Evolutionary conservation across 2,329 filamentous ascomycete genomes (phyloP).

Genomic region (Aureobasidium pullulans): DNA sequence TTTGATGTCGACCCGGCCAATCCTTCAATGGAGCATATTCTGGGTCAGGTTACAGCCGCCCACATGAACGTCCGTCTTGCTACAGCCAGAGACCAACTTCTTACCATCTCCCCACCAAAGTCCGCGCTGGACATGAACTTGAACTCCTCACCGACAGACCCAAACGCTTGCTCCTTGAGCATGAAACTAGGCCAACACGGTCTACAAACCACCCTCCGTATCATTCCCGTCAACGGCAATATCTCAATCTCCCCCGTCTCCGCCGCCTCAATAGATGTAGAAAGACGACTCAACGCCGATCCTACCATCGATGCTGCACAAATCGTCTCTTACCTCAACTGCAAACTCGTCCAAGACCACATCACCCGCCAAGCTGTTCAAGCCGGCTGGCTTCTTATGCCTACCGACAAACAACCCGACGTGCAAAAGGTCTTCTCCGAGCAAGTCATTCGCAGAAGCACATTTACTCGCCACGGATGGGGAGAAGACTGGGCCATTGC

Average conservation of each 20-base stretch:
- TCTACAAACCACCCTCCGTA: constrained; percentile 49
- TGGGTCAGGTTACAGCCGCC: constrained; percentile 66
- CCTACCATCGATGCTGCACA: constrained; percentile 50
- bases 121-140: constrained; percentile 53
- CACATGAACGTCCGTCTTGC: constrained; percentile 67
- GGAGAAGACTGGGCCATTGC: constrained; percentile 63
- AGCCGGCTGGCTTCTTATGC: constrained; percentile 56
- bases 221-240: constrained; percentile 73
- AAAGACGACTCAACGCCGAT: constrained; percentile 59
- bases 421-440: constrained; percentile 56
- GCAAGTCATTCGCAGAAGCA: constrained; percentile 56
- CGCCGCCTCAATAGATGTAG: constrained; percentile 40
- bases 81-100: constrained; percentile 56
- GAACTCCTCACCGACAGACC: constrained; percentile 52
- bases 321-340: constrained; percentile 56
- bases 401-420: constrained; percentile 40
- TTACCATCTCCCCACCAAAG: constrained; percentile 48
- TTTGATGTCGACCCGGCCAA: constrained; percentile 58
- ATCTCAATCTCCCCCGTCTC: constrained; percentile 59
- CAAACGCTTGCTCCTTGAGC: constrained; percentile 59
- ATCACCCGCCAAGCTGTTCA: constrained; percentile 54
- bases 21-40: constrained; percentile 65
- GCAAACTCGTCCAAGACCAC: constrained; percentile 53
- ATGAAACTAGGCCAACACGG: constrained; percentile 62
- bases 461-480: constrained; percentile 70